Base-by-base conservation (phyloP, 2,329 filamentous ascomycete genomes). In the Plenodomus biglobosus region DNA sequence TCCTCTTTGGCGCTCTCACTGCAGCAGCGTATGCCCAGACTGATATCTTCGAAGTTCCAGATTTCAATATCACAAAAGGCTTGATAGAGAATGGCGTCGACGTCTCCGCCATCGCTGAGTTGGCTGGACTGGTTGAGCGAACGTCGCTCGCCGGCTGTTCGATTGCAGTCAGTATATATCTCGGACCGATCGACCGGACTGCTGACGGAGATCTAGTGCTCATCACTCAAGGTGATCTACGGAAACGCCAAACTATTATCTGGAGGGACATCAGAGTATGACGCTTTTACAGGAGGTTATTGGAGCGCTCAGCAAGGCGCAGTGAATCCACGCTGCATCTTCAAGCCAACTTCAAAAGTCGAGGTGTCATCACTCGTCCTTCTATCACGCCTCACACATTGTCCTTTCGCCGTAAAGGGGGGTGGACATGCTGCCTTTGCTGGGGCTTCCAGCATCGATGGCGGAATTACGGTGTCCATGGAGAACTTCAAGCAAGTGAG, bases 391-490 rank as follows among this genome's bases (percentile, higher is more conserved):
- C 40, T 64, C 2, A 59, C 58, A 8, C 55, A 57, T 40, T 68
- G 61, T 32, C 60, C 54, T 70, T 75, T 76, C 48, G 73, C 73
- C 1, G 65, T 78, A 2, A 74, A 73, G 44, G 68, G 71, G 27
- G 75, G 75, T 21, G 76, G 76, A 3, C 75, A 78, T 48, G 66
- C 66, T 11, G 56, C 65, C 5, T 69, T 65, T 53, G 58, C 65
- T 0, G 73, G 74, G 7, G 64, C 68, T 13, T 73, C 72, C 18
- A 75, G 72, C 43, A 75, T 77, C 18, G 57, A 69, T 2, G 59
- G 61, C 36, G 76, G 75, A 1, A 71, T 79, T 5, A 75, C 73
- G 0, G 61, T 78, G 30, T 73, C 74, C 34, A 56, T 78, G 34
- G 63, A 63, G 17, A 48, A 51, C 8, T 51, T 74, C 20, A 67